Percentiles rank a stretch among this genome's conserved stretches.
These are phyloP conservation scores for Malassezia psittaci DNA, from an alignment of 1,284 basidiomycete species.

Conservation along the genomic window DNA sequence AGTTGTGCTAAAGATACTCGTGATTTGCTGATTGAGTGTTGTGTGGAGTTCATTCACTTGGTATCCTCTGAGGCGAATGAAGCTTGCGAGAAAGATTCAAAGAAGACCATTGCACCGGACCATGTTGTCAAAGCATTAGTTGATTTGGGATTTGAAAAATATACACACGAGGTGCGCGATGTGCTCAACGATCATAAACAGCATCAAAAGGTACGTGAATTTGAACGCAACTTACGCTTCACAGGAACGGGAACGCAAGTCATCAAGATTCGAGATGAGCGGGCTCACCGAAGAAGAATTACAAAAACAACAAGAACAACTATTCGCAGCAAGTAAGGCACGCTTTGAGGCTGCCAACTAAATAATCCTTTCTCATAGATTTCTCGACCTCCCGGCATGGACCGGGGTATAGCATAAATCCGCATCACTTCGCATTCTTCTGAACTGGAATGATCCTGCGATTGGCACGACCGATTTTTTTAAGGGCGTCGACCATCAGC, in stretches of 20 bases:
- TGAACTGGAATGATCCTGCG: background rate
- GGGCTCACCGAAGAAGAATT: slow-evolving; percentile 87
- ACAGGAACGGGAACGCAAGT: slow-evolving; percentile 60
- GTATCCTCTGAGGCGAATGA: slow-evolving; percentile 96
- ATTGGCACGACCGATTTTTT: background rate
- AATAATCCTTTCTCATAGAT: too few relatives aligned
- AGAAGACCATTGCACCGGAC: slow-evolving; percentile 98
- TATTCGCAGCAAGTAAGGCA: slow-evolving; percentile 75
- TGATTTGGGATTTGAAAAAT: slow-evolving; percentile 80
- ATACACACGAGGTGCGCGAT: slow-evolving; percentile 75
- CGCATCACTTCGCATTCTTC: background rate
- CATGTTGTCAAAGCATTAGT: slow-evolving; percentile 87
- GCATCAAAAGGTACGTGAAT: slow-evolving; percentile 61
- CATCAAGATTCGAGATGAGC: slow-evolving; percentile 59
- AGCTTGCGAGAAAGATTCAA: slow-evolving; percentile 93
- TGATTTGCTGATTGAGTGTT: slow-evolving; percentile 92
- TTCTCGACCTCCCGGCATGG: too few relatives aligned
- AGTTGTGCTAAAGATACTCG: slow-evolving; percentile 87
- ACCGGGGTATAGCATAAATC: background rate
- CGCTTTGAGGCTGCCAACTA: slow-evolving; percentile 50
- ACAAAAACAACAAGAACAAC: slow-evolving; percentile 70
- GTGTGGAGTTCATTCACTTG: slow-evolving; percentile 97
- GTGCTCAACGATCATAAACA: slow-evolving; percentile 91
- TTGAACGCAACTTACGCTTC: background rate
- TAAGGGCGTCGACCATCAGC: background rate